Base-by-base conservation (phyloP, 1,284 basidiomycete species). In the Quambalaria eucalypti region DNA sequence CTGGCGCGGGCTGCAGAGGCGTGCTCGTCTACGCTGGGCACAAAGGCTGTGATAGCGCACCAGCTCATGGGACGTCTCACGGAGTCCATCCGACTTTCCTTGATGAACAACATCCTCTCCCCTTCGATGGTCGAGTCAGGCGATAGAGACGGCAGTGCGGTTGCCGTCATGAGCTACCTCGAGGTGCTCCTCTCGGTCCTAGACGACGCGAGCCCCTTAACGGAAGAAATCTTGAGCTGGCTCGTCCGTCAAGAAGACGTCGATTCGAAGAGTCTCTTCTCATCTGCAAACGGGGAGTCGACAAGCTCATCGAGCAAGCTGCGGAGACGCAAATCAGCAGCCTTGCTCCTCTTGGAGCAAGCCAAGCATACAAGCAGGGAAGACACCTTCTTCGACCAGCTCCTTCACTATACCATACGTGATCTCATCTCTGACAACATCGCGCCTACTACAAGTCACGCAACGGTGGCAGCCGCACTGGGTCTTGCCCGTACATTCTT, bases 81-180 rank as follows among this genome's bases (percentile, higher is more conserved):
- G 3, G 42, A 59, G 10, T 85, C 88, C 5, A 83, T 93, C 10
- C 84, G 86, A 49, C 81, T 83, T n/a, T 87, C 88, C 39, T 95
- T 95, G 76, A 78, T 96, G 28, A 87, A 92, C 77, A 93, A 92
- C 67, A 87, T 96, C 26, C 78, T 96, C 29, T 95, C 95, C 72
- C 90, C 92, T 0, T 89, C 90, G 4, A 83, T 98, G 49, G 80
- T 96, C 50, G 92, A 97, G 73, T 95, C 90, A 76, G 92, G 90
- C 0, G 87, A 90, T 60, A 75, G 80, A 5, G 92, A 98, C 76
- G 92, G 92, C 25, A 95, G 90, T 62, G 88, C 91, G 0, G 87
- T 95, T 1, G 93, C 93, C 1, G 90, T 97, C 51, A 86, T 97
- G 82, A 90, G 87, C n/a, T 97, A 98, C 69, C 85, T 97, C 59